Evolutionary conservation across 129 eudicot genomes (phyloP), one percentile per base, ranked within the genome.

Genomic region (Lonicera japonica): DNA sequence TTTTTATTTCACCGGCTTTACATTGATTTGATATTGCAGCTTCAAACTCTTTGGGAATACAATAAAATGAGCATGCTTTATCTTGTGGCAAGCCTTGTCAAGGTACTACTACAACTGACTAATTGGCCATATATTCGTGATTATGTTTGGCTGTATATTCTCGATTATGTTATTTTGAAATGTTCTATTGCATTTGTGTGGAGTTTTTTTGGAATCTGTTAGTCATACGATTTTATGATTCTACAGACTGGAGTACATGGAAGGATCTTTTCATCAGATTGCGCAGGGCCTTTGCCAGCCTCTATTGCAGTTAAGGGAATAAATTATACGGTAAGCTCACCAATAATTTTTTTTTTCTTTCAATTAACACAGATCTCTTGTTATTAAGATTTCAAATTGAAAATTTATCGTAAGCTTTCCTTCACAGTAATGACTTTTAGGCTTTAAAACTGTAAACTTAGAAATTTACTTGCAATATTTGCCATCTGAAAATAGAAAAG

Each of bases 31-130:
- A 50, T 21, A 46, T 13, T 87, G 84, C 88, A 91, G 98, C 94
- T 91, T 68, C 82, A 63, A 16, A 75, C 64, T 63, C 54, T 91
- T 41, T 91, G 90, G 90, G 81, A 87, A 41, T 82, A 52, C 69
- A 91, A 91, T 73, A 84, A 70, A 68, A 75, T 69, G 96, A 79
- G 98, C 56, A 91, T 91, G 98, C 84, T 87, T 51, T 65, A 87
- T 79, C 90, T 91, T 69, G 91, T 91, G 66, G 94, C 96, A 29
- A 78, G 95, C 62, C 64, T 87, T 70, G 95, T 69, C 59, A 87
- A 91, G 98, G 98, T 91, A 84, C 57, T 62, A 20, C 0, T 58
- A 4, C 8, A 29, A 5, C 46, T 38, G 43, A 38, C 43, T 4
- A 38, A 5, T 38, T 38, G 43, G 43, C 5, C 10, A 10, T 38